phyloP scores from a whole-genome alignment of 1,139 yeast species.

The Blastobotrys capitulatus region DNA sequence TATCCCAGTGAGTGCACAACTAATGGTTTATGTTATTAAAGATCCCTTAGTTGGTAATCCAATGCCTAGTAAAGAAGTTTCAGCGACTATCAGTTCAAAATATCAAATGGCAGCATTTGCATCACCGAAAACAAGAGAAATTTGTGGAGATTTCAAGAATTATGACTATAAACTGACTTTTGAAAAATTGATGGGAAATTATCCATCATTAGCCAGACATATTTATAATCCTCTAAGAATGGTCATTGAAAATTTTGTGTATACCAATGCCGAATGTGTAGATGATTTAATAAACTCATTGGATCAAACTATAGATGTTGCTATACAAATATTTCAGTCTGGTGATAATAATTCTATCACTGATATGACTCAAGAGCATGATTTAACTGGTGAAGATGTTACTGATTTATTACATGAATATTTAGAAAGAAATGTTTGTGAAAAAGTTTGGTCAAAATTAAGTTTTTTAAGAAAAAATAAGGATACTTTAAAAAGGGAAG shows the following conservation, averaged over 20 bases:
- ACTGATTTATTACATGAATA: slow-evolving; percentile 57
- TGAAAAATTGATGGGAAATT: slow-evolving; percentile 25
- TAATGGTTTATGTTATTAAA: slow-evolving; percentile 44
- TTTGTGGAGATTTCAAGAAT: background rate
- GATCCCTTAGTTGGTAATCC: slow-evolving; percentile 41
- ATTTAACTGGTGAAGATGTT: slow-evolving; percentile 46
- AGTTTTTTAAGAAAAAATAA: slow-evolving; percentile 28
- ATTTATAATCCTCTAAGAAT: slow-evolving; percentile 28
- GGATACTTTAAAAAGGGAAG: slow-evolving; percentile 35
- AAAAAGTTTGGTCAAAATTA: slow-evolving; percentile 33
- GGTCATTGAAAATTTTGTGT: slow-evolving; percentile 37
- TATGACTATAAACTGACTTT: slow-evolving; percentile 13
- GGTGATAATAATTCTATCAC: slow-evolving; percentile 31
- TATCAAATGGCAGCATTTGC: slow-evolving; percentile 13
- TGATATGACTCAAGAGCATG: slow-evolving; percentile 29
- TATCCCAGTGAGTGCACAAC: slow-evolving; percentile 44
- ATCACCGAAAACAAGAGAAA: background rate
- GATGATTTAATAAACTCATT: slow-evolving; percentile 35
- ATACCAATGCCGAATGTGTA: slow-evolving; percentile 29
- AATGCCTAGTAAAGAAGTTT: slow-evolving; percentile 21
- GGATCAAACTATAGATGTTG: slow-evolving; percentile 35
- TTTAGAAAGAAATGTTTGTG: slow-evolving; percentile 63
- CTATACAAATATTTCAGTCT: slow-evolving; percentile 39
- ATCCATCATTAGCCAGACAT: slow-evolving; percentile 28
- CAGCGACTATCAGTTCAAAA: slow-evolving; percentile 19